Conservation (phyloP, 129 eudicot species). For the Centaurea solstitialis region DNA sequence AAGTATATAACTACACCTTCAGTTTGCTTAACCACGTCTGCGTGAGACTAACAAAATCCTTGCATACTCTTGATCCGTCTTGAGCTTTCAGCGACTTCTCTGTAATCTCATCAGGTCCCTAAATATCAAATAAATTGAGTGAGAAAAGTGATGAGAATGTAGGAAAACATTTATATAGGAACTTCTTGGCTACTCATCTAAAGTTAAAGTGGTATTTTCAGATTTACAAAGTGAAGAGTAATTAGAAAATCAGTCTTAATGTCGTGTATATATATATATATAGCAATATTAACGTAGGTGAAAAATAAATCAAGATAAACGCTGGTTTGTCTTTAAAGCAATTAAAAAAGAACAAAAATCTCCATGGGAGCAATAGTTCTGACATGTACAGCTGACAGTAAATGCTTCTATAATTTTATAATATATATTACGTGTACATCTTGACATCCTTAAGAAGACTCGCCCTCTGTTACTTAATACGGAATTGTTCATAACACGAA, state of each 20-base stretch:
- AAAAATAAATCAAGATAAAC: neutral
- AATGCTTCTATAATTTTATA: too few relatives aligned
- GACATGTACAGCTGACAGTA: neutral
- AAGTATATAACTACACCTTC: conserved; percentile 51
- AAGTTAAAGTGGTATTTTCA: neutral
- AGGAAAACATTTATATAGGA: neutral
- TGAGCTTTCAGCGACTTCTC: conserved; percentile 69
- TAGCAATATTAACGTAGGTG: neutral
- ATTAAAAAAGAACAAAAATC: neutral
- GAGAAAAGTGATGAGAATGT: neutral
- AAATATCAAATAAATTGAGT: conserved; percentile 31
- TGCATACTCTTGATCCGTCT: conserved; percentile 71
- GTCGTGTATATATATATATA: too few relatives aligned
- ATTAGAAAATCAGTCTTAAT: neutral
- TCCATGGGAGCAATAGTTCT: neutral
- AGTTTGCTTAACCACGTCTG: conserved; percentile 87
- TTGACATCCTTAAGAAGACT: neutral
- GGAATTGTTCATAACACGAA: neutral
- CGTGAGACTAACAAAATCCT: conserved; percentile 78
- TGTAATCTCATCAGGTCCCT: conserved; percentile 90
- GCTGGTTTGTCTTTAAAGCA: neutral
- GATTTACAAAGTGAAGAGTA: neutral
- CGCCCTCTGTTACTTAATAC: neutral
- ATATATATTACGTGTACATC: too few relatives aligned
- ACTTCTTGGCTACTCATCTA: neutral